phyloP scores from a whole-genome alignment of 352 stramenopile species.

The Pythium myriotylum region DNA sequence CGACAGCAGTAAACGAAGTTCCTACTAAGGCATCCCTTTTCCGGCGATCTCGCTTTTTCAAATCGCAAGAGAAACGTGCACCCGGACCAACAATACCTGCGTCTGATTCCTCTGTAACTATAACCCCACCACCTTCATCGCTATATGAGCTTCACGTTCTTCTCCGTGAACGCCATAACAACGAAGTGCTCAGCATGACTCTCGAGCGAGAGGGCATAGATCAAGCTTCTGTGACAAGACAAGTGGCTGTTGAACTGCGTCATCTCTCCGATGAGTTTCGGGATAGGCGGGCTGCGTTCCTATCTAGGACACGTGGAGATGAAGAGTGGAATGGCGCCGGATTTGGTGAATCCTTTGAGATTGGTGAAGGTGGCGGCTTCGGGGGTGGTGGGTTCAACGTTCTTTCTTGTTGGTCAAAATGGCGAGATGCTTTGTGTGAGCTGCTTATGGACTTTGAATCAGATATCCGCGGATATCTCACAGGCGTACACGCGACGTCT shows the following conservation, averaged over 20 bases:
- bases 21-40: slow-evolving; percentile 28
- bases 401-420: slow-evolving; percentile 29
- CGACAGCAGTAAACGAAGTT: not conserved
- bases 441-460: slow-evolving; percentile 40
- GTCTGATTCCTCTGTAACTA: not conserved
- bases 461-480: slow-evolving; percentile 52
- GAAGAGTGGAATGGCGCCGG: slow-evolving; percentile 48
- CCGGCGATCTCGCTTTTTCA: slow-evolving; percentile 33
- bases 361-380: slow-evolving; percentile 22
- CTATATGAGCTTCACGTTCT: slow-evolving; percentile 32
- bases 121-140: not conserved
- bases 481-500: slow-evolving; percentile 35
- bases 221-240: slow-evolving; percentile 7
- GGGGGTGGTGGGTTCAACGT: slow-evolving; percentile 56
- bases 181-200: slow-evolving; percentile 23
- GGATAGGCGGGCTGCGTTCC: slow-evolving; percentile 19
- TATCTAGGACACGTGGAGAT: slow-evolving; percentile 36
- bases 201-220: slow-evolving; percentile 17
- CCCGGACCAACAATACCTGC: not conserved
- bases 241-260: slow-evolving; percentile 27
- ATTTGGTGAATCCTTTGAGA: slow-evolving; percentile 34
- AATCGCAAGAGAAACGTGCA: slow-evolving; percentile 14
- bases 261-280: slow-evolving; percentile 25
- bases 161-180: slow-evolving; percentile 24
- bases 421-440: slow-evolving; percentile 30